Conservation (phyloP, 164 flowering plant genomes). For the Aristolochia contorta region DNA sequence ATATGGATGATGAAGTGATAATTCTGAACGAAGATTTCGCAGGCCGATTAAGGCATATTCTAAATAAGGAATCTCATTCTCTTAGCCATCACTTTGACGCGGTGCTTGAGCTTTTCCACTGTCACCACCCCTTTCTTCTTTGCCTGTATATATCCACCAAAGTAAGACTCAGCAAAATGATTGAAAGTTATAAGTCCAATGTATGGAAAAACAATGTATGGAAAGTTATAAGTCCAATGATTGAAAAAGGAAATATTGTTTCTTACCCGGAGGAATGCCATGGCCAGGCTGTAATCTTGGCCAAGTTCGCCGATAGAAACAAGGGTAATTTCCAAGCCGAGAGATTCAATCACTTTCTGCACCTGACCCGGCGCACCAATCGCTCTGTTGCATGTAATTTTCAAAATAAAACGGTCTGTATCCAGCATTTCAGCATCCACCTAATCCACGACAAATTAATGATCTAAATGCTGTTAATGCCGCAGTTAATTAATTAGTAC, state of each 20-base stretch:
- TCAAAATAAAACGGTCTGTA: not conserved
- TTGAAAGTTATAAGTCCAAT: too few relatives aligned
- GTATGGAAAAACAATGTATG: too few relatives aligned
- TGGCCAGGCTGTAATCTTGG: not conserved
- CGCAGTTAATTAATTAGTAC: too few relatives aligned
- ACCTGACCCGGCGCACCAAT: not conserved
- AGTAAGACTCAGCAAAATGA: too few relatives aligned
- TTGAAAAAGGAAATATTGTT: not conserved
- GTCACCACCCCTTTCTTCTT: not conserved
- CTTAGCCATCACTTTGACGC: not conserved
- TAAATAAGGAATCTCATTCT: not conserved
- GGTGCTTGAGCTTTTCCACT: not conserved
- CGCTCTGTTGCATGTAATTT: not conserved
- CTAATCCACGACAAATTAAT: not conserved
- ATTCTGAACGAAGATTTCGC: too few relatives aligned
- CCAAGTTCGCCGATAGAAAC: not conserved
- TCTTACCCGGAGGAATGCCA: not conserved
- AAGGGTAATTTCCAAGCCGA: not conserved
- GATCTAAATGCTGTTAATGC: too few relatives aligned
- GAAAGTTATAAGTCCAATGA: too few relatives aligned
- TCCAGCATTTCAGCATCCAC: not conserved
- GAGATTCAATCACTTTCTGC: conserved; percentile 4
- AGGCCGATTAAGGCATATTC: too few relatives aligned
- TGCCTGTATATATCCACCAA: not conserved
- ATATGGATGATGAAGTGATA: too few relatives aligned